phyloP scores from a whole-genome alignment of 257 asterid genomes.

The Rehmannia glutinosa region DNA sequence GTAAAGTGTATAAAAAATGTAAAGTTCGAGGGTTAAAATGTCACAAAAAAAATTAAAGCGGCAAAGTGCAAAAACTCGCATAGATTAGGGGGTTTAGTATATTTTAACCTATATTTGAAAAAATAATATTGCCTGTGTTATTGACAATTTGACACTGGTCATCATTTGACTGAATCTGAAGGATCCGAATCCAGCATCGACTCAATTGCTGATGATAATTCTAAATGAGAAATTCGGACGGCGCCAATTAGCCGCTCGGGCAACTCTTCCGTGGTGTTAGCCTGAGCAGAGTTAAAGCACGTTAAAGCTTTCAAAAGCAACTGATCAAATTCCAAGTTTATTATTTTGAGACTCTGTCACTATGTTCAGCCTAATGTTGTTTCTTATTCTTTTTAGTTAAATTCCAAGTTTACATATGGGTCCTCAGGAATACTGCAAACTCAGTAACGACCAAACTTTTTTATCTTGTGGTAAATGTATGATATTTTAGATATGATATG shows the following conservation, averaged over 20 bases:
- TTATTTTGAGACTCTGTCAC: too few relatives aligned
- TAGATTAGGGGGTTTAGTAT: too few relatives aligned
- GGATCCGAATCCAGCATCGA: constrained; percentile 12
- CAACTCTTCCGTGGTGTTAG: constrained; percentile 41
- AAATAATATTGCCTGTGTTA: background rate
- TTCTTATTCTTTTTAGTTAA: background rate
- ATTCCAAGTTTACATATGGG: background rate
- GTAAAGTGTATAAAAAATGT: too few relatives aligned
- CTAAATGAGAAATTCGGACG: constrained; percentile 41
- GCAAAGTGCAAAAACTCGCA: too few relatives aligned
- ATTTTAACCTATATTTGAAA: background rate
- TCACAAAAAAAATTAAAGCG: too few relatives aligned
- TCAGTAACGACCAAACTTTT: background rate
- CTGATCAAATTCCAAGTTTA: background rate
- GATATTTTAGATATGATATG: background rate
- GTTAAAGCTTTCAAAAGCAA: background rate
- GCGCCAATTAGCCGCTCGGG: constrained; percentile 55
- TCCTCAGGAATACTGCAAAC: background rate
- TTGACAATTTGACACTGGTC: background rate
- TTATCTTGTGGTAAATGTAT: background rate
- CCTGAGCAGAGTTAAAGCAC: constrained; percentile 17
- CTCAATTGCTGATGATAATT: constrained; percentile 38
- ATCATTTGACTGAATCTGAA: background rate
- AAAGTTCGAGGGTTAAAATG: too few relatives aligned
- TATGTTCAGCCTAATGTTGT: background rate